phyloP scores from a whole-genome alignment of 495 filamentous ascomycete genomes.

The Clohesyomyces aquaticus region DNA sequence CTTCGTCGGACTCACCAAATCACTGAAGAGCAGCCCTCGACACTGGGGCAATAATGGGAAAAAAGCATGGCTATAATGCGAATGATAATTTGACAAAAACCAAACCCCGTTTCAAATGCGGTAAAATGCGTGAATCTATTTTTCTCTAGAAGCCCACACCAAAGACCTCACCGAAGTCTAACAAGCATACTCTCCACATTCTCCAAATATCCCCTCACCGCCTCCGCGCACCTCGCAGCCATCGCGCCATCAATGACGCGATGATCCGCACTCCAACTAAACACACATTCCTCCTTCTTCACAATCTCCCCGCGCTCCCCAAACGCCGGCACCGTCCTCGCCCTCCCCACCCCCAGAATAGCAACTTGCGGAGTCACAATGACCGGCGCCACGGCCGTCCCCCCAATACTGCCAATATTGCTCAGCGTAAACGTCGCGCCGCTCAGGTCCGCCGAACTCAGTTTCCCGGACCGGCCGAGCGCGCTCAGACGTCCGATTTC shows the following conservation, averaged over 20 bases:
- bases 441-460: conserved; percentile 73
- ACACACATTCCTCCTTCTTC: conserved; percentile 71
- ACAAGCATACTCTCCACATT: conserved; percentile 82
- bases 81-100: too few species aligned
- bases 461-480: conserved; percentile 72
- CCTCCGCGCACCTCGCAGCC: conserved; percentile 84
- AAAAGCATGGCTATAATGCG: too few species aligned
- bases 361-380: conserved; percentile 86
- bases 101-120: too few species aligned
- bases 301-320: conserved; percentile 58
- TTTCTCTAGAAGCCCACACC: background rate
- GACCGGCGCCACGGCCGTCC: conserved; percentile 88
- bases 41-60: too few species aligned
- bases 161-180: conserved; percentile 9
- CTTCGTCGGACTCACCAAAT: too few species aligned
- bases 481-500: conserved; percentile 75
- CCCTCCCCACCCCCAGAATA: conserved; percentile 86
- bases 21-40: too few species aligned
- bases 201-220: conserved; percentile 76
- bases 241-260: conserved; percentile 92
- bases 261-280: conserved; percentile 98
- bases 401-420: conserved; percentile 97
- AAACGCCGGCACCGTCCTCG: conserved; percentile 75
- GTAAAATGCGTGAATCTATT: background rate
- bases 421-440: conserved; percentile 94